Base-by-base conservation (phyloP, 176 grass and related monocot genomes). In the Juncus effusus region DNA sequence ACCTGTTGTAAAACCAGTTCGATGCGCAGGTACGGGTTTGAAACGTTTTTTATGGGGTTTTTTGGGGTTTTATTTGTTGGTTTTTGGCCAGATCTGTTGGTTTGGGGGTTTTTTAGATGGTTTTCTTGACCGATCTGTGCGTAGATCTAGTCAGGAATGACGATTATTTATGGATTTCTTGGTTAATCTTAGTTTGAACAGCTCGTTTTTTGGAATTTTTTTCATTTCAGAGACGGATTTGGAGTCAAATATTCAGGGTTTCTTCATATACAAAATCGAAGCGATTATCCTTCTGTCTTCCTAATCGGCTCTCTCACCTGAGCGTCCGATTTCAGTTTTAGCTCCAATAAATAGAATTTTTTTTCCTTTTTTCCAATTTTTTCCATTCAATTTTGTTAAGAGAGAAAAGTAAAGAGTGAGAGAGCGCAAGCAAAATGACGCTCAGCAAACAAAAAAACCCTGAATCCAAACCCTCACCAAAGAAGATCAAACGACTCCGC, bases 181-280 rank as follows among this genome's bases (percentile, higher is more conserved):
- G 78, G 38, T 41, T 16, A 2, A 63, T 13, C 59, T n/a, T 52
- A 10, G 41, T 82, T 40, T 54, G 80, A 53, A 57, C 37, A 55
- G 0, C 36, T 70, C 49, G 14, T 3, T 64, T 87, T 76, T 87
- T 76, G 57, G 44, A 59, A 47, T 38, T 74, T 16, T 79, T 7
- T 59, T 13, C 0, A 47, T 51, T 13, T 77, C 90, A 95, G 90
- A 74, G 83, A 86, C 74, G 86, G 90, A 42, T 90, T 90, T 78
- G 87, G 91, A 76, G 87, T 96, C 13, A 96, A 90, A 70, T 90
- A 90, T 80, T 85, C 84, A 60, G 91, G 91, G 36, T 96, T 90
- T 82, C 91, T 86, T 65, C 91, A 90, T 85, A 96, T 96, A 96
- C 68, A 72, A 59, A 74, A 72, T 59, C 71, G 73, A 57, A 86